Base-by-base conservation (phyloP, 2,329 filamentous ascomycete genomes). In the Fusarium pseudocircinatum region DNA sequence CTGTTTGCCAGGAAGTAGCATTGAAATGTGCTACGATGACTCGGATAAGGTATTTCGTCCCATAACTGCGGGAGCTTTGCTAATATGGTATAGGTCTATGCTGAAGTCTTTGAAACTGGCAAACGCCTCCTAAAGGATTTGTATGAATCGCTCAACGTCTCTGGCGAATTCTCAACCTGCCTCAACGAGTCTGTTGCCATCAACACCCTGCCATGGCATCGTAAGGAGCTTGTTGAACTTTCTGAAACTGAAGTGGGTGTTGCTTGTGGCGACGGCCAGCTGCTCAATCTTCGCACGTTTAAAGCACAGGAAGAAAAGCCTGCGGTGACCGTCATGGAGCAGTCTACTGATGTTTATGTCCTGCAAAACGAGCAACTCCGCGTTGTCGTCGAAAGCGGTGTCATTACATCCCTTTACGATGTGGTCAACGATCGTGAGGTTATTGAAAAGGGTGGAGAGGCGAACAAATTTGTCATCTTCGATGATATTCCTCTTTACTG, bases 1-100 rank as follows among this genome's bases (percentile, higher is more conserved):
- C 80, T 98, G 96, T 80, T 87, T 99, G 58, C 96, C 96, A 2
- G 96, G 96, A 63, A 98, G 94, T 80, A 94, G 91, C 39, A 98
- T 99, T 77, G 95, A 97, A 82, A 98, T 98, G 95, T 97, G 95
- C 82, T 98, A 98, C 78, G 94, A 97, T 81, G 96, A 99, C 80
- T 97, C 95, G 7, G 93, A 97, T 79, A 89, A 95, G 84, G 89
- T 90, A 82, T 80, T 83, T 40, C 15, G 15, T 30, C 6, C 36
- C 24, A 13, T 34, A 8, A 6, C 26, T 43, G 15, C 30, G n/a
- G 34, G 30, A 18, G 18, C 37, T 46, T 47, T 66, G 26, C 49
- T 63, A 69, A 77, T 44, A 30, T 39, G 26, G 54, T 12, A 20
- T 59, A 91, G 87, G 87, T 97, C 12, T 99, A 99, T 79, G 92